Percentiles rank a stretch among this genome's conserved stretches.
Evolutionary conservation across 2,329 filamentous ascomycete genomes (phyloP).

Genomic region (Pezicula radicicola): DNA sequence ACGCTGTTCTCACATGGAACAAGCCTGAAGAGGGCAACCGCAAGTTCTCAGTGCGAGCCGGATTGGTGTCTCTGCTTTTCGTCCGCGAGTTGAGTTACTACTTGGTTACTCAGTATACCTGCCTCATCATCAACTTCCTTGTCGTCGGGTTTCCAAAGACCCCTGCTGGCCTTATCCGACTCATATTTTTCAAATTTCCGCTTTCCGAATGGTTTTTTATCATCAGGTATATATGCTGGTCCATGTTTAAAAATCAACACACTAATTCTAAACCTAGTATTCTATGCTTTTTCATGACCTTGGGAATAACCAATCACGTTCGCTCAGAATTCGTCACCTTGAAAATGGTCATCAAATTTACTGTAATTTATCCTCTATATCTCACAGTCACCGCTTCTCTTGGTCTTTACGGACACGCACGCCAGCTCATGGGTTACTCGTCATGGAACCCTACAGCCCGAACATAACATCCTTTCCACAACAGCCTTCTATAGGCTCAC

Average conservation of each 20-base stretch:
- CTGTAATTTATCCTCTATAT: constrained; percentile 39
- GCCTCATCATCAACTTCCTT: constrained; percentile 41
- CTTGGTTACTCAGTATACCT: constrained; percentile 45
- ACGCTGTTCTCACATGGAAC: constrained; percentile 39
- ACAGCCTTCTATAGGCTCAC: not conserved
- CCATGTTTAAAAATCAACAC: not conserved
- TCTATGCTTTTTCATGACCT: constrained; percentile 38
- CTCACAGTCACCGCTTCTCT: constrained; percentile 40
- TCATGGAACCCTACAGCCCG: constrained; percentile 43
- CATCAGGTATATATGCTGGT: constrained; percentile 32
- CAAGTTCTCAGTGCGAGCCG: constrained; percentile 35
- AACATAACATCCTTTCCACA: constrained; percentile 3
- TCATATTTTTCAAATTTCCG: constrained; percentile 46
- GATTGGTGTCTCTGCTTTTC: constrained; percentile 40
- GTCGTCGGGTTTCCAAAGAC: constrained; percentile 40
- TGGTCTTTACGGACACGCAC: constrained; percentile 43
- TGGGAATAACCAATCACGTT: constrained; percentile 42
- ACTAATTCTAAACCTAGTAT: constrained; percentile 25
- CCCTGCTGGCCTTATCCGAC: constrained; percentile 31
- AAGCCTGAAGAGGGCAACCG: constrained; percentile 33
- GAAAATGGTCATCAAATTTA: constrained; percentile 39
- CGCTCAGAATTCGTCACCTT: constrained; percentile 41
- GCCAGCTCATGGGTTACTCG: constrained; percentile 41
- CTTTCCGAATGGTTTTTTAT: constrained; percentile 44
- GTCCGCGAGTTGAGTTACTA: constrained; percentile 45